Evolutionary conservation across 257 asterid genomes (phyloP).

Genomic region (Solanum ossicruentum): DNA sequence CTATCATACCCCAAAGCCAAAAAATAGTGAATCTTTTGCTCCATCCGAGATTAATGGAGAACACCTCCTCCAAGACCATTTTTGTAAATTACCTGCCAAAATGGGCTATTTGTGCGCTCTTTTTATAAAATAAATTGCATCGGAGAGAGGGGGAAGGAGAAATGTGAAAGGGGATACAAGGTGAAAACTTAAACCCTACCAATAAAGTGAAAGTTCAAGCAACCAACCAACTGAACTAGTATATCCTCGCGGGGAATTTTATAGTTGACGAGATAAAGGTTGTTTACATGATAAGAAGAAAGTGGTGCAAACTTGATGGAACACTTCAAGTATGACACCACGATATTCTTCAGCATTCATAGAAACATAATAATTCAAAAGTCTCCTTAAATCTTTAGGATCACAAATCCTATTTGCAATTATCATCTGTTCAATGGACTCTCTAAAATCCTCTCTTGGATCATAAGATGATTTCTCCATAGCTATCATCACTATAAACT

Average conservation of each 20-base stretch:
- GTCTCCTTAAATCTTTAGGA: slow-evolving; percentile 43
- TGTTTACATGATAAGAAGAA: slow-evolving; percentile 28
- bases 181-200: not conserved
- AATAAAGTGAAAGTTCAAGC: not conserved
- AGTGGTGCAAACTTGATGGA: slow-evolving; percentile 55
- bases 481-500: slow-evolving; percentile 56
- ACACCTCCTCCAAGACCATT: not conserved
- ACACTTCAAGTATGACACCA: slow-evolving; percentile 55
- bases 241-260: not conserved
- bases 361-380: slow-evolving; percentile 45
- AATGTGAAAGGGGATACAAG: not conserved
- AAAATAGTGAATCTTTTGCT: too few species aligned
- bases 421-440: slow-evolving; percentile 62
- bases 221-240: not conserved
- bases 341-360: slow-evolving; percentile 57
- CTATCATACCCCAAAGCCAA: too few species aligned
- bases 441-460: slow-evolving; percentile 63
- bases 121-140: not conserved
- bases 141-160: not conserved
- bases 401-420: slow-evolving; percentile 31
- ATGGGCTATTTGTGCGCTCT: too few species aligned
- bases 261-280: slow-evolving; percentile 1
- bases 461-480: slow-evolving; percentile 62
- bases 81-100: not conserved
- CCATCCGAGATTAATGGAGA: too few species aligned